Percentiles rank a stretch among this genome's conserved stretches.
phyloP scores from a whole-genome alignment of 257 asterid species.

The Nicotiana paniculata region DNA sequence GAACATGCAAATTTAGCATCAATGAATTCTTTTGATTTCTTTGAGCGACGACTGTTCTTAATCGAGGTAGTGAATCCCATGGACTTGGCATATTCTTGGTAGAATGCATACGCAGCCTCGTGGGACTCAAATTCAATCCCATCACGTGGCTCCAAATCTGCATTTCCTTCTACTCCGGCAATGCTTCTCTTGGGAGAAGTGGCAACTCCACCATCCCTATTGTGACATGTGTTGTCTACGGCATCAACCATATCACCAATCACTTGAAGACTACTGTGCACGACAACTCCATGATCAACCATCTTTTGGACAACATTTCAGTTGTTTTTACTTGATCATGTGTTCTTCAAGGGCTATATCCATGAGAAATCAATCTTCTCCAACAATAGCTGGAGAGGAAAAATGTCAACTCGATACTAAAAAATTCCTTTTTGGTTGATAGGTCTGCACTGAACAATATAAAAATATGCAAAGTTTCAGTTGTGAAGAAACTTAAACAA shows the following conservation, averaged over 20 bases:
- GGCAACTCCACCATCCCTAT: slow-evolving; percentile 33
- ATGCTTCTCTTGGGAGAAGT: slow-evolving; percentile 31
- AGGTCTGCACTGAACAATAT: neutral
- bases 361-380: neutral
- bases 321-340: neutral
- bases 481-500: neutral
- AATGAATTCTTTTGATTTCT: slow-evolving; percentile 89
- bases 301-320: slow-evolving; percentile 30
- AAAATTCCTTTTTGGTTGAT: neutral
- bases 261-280: slow-evolving; percentile 34
- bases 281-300: slow-evolving; percentile 46
- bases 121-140: slow-evolving; percentile 89
- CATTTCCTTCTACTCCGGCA: slow-evolving; percentile 42
- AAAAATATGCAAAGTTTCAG: neutral
- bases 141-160: slow-evolving; percentile 60
- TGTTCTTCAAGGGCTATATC: neutral
- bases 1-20: slow-evolving; percentile 97
- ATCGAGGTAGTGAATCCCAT: slow-evolving; percentile 99
- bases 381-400: slow-evolving; percentile 1
- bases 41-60: slow-evolving; percentile 92
- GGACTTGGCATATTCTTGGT: slow-evolving; percentile 94
- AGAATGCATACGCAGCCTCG: slow-evolving; percentile 82
- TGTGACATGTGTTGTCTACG: slow-evolving; percentile 31
- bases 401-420: neutral
- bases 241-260: slow-evolving; percentile 31